Evolutionary conservation across 805 yeast genomes (phyloP).

Genomic region (Candida khao-thaluensis): DNA sequence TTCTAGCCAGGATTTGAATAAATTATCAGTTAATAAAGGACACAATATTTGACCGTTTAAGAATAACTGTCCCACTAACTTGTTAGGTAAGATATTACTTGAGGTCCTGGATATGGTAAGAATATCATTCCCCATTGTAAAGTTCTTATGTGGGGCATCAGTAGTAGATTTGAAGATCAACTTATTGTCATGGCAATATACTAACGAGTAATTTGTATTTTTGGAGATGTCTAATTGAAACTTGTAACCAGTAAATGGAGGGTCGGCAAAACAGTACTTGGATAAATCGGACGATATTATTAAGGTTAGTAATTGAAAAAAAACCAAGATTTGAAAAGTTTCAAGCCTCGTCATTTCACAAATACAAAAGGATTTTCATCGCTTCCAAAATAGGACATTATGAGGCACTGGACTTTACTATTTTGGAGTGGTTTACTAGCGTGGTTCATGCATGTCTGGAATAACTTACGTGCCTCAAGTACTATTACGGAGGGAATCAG

Average conservation of each 20-base stretch:
- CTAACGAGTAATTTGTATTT: slow-evolving; percentile 10
- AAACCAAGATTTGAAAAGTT: too few species aligned
- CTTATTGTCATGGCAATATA: slow-evolving; percentile 31
- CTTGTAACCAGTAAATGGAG: slow-evolving; percentile 26
- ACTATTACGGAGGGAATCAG: too few species aligned
- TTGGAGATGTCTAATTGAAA: slow-evolving; percentile 22
- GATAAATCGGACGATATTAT: slow-evolving; percentile 15
- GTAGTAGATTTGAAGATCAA: slow-evolving; percentile 16
- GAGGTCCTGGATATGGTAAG: slow-evolving; percentile 10
- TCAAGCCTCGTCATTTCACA: too few species aligned
- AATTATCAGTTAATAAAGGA: slow-evolving; percentile 29
- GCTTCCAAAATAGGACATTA: too few species aligned
- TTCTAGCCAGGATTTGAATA: slow-evolving; percentile 29
- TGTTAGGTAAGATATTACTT: slow-evolving; percentile 20
- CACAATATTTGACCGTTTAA: slow-evolving; percentile 10
- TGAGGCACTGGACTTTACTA: too few species aligned
- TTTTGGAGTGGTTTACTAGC: too few species aligned
- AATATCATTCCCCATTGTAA: slow-evolving; percentile 9
- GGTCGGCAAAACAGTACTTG: slow-evolving; percentile 11
- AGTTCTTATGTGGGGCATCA: slow-evolving; percentile 2
- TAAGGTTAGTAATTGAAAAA: too few species aligned
- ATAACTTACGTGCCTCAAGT: too few species aligned
- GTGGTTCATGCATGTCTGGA: too few species aligned
- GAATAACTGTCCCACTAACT: slow-evolving; percentile 22
- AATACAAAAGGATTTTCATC: too few species aligned